A percentile compares a stretch with the other conserved stretches of the same genome.
phyloP scores from a whole-genome alignment of 805 yeast species.

The Saccharomycopsis vini region DNA sequence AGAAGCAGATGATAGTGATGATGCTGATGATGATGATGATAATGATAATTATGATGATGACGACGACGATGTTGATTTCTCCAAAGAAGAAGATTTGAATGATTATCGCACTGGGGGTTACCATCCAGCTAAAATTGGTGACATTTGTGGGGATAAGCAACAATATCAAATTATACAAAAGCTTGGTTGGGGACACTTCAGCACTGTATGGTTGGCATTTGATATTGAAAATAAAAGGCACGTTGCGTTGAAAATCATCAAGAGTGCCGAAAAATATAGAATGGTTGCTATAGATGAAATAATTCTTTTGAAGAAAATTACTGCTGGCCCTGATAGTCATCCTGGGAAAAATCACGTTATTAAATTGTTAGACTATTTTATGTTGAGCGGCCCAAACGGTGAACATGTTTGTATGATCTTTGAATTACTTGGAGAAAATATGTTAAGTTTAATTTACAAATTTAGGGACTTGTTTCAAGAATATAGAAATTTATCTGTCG shows the following conservation, averaged over 20 bases:
- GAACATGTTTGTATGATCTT: slow-evolving; percentile 93
- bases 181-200: slow-evolving; percentile 98
- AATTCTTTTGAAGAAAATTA: slow-evolving; percentile 59
- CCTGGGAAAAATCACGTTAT: slow-evolving; percentile 81
- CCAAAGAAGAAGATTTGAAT: slow-evolving; percentile 73
- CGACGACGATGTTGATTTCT: slow-evolving; percentile 27
- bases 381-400: slow-evolving; percentile 86
- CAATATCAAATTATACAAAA: slow-evolving; percentile 78
- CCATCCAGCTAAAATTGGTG: slow-evolving; percentile 90
- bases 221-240: slow-evolving; percentile 39
- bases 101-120: slow-evolving; percentile 93
- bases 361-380: slow-evolving; percentile 72
- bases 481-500: slow-evolving; percentile 6
- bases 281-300: slow-evolving; percentile 95
- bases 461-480: slow-evolving; percentile 31
- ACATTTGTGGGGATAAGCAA: slow-evolving; percentile 56
- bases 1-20: neutral
- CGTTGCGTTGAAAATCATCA: slow-evolving; percentile 90
- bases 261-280: slow-evolving; percentile 83
- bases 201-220: slow-evolving; percentile 88
- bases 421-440: slow-evolving; percentile 91
- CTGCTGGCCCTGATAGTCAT: slow-evolving; percentile 54
- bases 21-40: slow-evolving; percentile 3
- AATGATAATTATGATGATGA: slow-evolving; percentile 25
- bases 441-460: slow-evolving; percentile 73